Evolutionary conservation across 148 eudicot genomes (phyloP), one percentile per base, ranked within the genome.

Genomic region (Vaccinium vitisidaea): DNA sequence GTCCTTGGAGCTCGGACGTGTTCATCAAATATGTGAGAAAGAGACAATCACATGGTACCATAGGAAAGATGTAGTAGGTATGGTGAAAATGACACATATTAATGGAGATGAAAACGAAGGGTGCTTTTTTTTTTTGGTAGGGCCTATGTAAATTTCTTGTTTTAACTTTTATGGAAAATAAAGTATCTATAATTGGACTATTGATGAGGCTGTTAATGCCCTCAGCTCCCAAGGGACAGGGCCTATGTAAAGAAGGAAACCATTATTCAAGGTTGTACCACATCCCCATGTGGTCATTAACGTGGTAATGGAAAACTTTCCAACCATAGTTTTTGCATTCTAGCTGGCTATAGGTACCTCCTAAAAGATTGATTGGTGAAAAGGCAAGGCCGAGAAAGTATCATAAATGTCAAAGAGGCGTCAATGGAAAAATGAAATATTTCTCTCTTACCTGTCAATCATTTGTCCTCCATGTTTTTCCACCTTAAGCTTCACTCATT

Each of bases 221-320:
- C 18, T 36, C 48, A 73, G 10, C n/a, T 16, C 49, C 49, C 12
- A 16, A 5, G 4, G 75, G 43, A 32, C 75, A 27, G 43, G 75
- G 75, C 46, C 36, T 30, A 13, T 1, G 70, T 63, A 9, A 23
- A 63, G 23, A 8, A 23, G 25, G 32, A 65, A 65, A 30, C 30
- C 32, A 32, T 32, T 2, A 39, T 39, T 39, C 77, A 36, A 73
- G 21, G n/a, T 32, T 15, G 49, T 73, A 18, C 48, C 48, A 43
- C 46, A 43, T 43, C 1, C 77, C 77, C 77, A 73, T 73, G 77
- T 73, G 77, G 49, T 18, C 49, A 36, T 73, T 73, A 73, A 73
- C 58, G 18, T 55, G 16, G 2, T 55, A 11, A 11, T 12, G 74
- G 43, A 13, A 69, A 27, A 69, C 50, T 73, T 73, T 73, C 49